Conservation (phyloP, 2,329 filamentous ascomycete genomes). For the Phialocephala subalpina region DNA sequence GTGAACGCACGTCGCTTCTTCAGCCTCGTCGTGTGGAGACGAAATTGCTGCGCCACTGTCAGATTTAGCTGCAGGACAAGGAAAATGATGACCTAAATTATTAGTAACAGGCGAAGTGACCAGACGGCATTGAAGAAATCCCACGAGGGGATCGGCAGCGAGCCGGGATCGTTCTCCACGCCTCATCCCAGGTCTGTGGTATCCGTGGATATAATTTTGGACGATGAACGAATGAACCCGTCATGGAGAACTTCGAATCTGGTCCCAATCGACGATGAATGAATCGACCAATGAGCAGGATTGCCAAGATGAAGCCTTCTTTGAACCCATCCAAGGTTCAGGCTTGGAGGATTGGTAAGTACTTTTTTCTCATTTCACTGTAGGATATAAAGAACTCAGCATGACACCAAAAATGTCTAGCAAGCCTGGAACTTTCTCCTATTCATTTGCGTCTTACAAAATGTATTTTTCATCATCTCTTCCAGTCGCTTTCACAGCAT, state of each 20-base stretch:
- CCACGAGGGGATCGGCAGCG: not conserved
- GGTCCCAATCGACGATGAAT: not conserved
- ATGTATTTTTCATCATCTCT: slow-evolving; percentile 3
- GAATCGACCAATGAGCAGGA: not conserved
- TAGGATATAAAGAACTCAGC: no score
- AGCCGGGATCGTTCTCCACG: not conserved
- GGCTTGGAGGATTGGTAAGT: not conserved
- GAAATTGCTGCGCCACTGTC: not conserved
- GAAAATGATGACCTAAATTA: not conserved
- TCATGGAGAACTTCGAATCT: not conserved
- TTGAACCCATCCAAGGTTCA: not conserved
- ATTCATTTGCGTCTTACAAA: not conserved
- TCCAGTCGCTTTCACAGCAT: not conserved
- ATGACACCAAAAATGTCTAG: no score
- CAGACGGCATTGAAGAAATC: not conserved
- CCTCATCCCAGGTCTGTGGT: not conserved
- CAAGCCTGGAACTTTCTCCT: no score
- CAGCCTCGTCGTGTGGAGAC: not conserved
- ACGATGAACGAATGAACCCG: not conserved
- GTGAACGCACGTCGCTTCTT: not conserved
- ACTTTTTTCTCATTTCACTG: no score
- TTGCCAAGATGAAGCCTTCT: not conserved
- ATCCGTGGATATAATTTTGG: no score
- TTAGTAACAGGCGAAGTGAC: not conserved
- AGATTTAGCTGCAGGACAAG: not conserved